These are phyloP conservation scores for Claviceps fusiformis DNA, from an alignment of 2,329 filamentous ascomycete genomes.

Conservation along the genomic window DNA sequence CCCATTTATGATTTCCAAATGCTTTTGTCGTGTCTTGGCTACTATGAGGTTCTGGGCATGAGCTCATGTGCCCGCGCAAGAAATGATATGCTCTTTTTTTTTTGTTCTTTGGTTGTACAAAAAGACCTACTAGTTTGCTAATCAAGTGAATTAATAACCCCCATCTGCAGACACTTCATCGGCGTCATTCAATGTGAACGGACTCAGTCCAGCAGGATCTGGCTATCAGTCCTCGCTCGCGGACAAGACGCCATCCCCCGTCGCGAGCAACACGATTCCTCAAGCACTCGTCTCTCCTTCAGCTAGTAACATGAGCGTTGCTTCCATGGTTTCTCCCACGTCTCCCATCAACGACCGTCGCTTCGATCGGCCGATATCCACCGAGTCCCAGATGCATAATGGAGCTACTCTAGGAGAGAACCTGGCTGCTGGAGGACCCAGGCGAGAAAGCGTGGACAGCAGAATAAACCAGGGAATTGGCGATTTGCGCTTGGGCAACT, in stretches of 20 bases:
- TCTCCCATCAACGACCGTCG: conserved; percentile 31
- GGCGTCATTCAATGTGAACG: conserved; percentile 24
- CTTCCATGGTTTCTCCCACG: conserved; percentile 51
- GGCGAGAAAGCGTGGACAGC: conserved; percentile 66
- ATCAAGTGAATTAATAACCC: background rate
- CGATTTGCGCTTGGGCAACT: conserved; percentile 52
- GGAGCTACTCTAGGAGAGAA: conserved; percentile 21
- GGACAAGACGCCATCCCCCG: conserved; percentile 51
- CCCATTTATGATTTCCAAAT: background rate
- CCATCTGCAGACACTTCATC: conserved; percentile 22
- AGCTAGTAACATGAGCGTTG: conserved; percentile 50
- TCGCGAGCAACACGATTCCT: conserved; percentile 34
- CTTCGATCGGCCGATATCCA: conserved; percentile 27
- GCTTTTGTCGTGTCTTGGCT: background rate
- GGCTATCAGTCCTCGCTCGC: conserved; percentile 36
- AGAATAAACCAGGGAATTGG: conserved; percentile 60
- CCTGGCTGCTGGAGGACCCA: conserved; percentile 31
- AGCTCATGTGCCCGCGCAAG: no score
- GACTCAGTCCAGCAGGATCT: conserved; percentile 28
- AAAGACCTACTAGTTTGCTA: background rate
- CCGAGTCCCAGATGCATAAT: conserved; percentile 18
- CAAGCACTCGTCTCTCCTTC: conserved; percentile 42
- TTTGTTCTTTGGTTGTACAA: background rate
- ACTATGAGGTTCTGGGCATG: no score
- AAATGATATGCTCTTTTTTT: background rate